Evolutionary conservation across 2,329 filamentous ascomycete genomes (phyloP).

Genomic region (Epichloe elymi): DNA sequence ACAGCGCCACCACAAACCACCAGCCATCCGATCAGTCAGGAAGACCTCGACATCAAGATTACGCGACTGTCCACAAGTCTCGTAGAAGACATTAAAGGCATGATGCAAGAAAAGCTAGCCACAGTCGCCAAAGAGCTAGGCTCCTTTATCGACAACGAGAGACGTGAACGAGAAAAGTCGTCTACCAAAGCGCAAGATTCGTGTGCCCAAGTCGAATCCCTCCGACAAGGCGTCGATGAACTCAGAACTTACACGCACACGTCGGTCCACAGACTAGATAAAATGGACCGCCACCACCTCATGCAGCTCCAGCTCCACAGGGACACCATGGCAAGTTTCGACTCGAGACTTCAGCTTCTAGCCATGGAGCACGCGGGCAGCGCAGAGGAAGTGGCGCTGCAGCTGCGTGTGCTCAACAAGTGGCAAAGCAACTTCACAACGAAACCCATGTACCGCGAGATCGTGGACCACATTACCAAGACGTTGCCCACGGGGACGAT

Average conservation of each 20-base stretch:
- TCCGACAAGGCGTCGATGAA: slow-evolving; percentile 2
- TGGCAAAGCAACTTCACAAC: slow-evolving; percentile 38
- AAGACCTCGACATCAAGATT: slow-evolving; percentile 3
- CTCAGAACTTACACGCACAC: background rate
- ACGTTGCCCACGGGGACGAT: slow-evolving; percentile 12
- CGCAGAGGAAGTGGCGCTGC: slow-evolving; percentile 19
- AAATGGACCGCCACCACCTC: background rate
- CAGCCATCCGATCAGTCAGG: background rate
- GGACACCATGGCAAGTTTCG: slow-evolving; percentile 1
- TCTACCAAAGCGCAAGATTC: slow-evolving; percentile 1
- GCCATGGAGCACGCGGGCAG: slow-evolving; percentile 2
- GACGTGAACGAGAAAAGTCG: slow-evolving; percentile 4
- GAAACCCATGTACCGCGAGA: slow-evolving; percentile 25
- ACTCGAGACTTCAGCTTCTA: background rate
- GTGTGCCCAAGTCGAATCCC: slow-evolving; percentile 1
- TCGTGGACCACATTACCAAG: slow-evolving; percentile 24
- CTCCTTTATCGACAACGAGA: slow-evolving; percentile 12
- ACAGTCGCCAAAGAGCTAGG: slow-evolving; percentile 5
- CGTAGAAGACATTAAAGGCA: background rate
- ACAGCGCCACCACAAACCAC: background rate
- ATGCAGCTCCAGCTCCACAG: background rate
- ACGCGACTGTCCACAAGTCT: background rate
- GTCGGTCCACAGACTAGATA: background rate
- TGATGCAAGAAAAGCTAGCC: slow-evolving; percentile 6
- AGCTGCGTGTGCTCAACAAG: slow-evolving; percentile 26